phyloP scores from a whole-genome alignment of 1,284 basidiomycete genomes.

The Agaricales sp. region DNA sequence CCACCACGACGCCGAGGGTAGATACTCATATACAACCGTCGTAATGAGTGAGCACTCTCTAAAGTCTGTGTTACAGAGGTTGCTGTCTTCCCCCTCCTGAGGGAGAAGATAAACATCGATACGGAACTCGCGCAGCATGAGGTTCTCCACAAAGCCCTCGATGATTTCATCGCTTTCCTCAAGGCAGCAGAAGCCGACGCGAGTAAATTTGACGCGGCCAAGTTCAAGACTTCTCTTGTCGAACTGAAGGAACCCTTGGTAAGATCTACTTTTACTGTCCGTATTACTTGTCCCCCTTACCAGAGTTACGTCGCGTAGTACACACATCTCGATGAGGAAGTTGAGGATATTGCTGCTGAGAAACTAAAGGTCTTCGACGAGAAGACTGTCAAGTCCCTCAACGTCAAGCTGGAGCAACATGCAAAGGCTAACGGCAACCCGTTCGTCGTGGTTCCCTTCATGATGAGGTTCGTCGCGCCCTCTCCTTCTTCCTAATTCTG shows the following conservation, averaged over 20 bases:
- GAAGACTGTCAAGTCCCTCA: conserved; percentile 19
- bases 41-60: neutral
- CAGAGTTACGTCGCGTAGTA: conserved; percentile 15
- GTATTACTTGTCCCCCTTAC: neutral
- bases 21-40: neutral
- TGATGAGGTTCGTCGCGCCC: conserved; percentile 20
- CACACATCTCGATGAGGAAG: conserved; percentile 25
- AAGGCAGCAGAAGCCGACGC: conserved; percentile 15
- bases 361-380: conserved; percentile 21
- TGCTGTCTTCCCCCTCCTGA: conserved; percentile 25
- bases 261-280: conserved; percentile 4
- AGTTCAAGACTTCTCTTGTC: conserved; percentile 18
- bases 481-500: neutral
- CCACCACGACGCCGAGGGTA: conserved; percentile 24
- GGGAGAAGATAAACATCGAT: conserved; percentile 25
- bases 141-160: conserved; percentile 20
- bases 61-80: conserved; percentile 14
- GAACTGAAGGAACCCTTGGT: conserved; percentile 20
- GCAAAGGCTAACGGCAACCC: conserved; percentile 21
- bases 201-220: conserved; percentile 18
- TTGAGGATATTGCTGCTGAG: conserved; percentile 20
- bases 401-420: conserved; percentile 18
- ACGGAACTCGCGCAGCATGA: conserved; percentile 25
- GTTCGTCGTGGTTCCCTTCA: conserved; percentile 24
- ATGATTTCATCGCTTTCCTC: conserved; percentile 18